These are phyloP conservation scores for Ophiostoma ulmi DNA, from an alignment of 2,329 filamentous ascomycete genomes.

Conservation along the genomic window DNA sequence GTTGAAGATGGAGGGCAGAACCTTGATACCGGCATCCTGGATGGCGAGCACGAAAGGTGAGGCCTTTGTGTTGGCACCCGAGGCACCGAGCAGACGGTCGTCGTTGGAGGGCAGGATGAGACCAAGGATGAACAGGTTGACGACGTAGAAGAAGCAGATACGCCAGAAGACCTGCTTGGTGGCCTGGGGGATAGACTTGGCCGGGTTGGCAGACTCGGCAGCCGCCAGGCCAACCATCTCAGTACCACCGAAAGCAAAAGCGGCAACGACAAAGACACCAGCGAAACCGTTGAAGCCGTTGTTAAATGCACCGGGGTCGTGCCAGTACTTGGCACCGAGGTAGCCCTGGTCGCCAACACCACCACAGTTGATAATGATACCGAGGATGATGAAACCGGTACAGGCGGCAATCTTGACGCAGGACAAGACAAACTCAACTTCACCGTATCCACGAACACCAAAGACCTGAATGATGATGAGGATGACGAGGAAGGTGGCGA, in stretches of 20 bases:
- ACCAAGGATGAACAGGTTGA: constrained; percentile 48
- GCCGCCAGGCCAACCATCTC: constrained; percentile 50
- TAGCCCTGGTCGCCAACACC: constrained; percentile 53
- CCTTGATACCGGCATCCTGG: constrained; percentile 45
- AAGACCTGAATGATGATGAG: constrained; percentile 51
- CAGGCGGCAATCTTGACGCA: constrained; percentile 55
- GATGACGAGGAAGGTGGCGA: constrained; percentile 50
- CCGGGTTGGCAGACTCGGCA: constrained; percentile 47
- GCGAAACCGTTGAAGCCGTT: constrained; percentile 49
- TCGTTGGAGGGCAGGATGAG: constrained; percentile 45
- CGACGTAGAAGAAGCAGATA: constrained; percentile 49
- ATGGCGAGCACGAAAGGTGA: constrained; percentile 51
- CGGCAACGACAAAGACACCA: constrained; percentile 48
- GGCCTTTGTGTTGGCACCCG: constrained; percentile 41
- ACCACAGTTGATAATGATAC: constrained; percentile 54
- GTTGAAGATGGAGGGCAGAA: constrained; percentile 50
- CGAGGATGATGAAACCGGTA: constrained; percentile 60
- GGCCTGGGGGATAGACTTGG: constrained; percentile 45
- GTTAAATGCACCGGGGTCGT: constrained; percentile 50
- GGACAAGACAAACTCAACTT: constrained; percentile 55
- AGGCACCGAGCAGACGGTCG: constrained; percentile 37
- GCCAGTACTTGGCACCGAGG: constrained; percentile 58
- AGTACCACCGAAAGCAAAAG: constrained; percentile 49
- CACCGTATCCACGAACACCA: constrained; percentile 53
- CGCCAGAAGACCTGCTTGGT: constrained; percentile 53